A percentile compares a stretch with the other conserved stretches of the same genome.
Evolutionary conservation across 176 grass and related monocot species (phyloP).

Genomic region (Otatea glauca): DNA sequence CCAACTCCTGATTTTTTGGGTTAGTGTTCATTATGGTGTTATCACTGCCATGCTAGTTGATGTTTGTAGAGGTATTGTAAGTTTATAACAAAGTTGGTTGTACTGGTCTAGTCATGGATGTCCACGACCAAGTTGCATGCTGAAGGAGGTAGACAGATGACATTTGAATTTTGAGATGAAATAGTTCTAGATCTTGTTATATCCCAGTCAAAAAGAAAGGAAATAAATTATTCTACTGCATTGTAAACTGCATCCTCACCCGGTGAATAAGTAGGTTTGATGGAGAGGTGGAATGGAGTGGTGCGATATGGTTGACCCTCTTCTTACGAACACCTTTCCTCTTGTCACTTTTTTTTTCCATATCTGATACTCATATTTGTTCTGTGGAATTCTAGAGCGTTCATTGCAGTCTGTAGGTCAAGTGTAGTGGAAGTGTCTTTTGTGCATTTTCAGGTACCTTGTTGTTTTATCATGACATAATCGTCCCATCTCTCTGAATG

Average conservation of each 20-base stretch:
- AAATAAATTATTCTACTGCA: not conserved
- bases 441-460: not conserved
- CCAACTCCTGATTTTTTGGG: constrained; percentile 12
- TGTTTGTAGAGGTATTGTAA: constrained; percentile 5
- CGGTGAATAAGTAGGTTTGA: not conserved
- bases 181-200: not conserved
- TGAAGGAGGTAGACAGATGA: not conserved
- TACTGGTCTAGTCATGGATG: not conserved
- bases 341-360: not conserved
- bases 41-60: not conserved
- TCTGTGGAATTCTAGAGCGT: not conserved
- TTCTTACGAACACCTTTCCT: not conserved
- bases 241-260: not conserved
- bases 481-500: not conserved
- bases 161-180: not conserved
- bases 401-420: not conserved
- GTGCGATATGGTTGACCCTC: not conserved
- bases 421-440: not conserved
- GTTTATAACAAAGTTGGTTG: not conserved
- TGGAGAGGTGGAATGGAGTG: not conserved
- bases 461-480: not conserved
- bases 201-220: not conserved
- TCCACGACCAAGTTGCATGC: not conserved
- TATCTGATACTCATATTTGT: constrained; percentile 17
- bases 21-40: constrained; percentile 17